Evolutionary conservation across 1,139 yeast species (phyloP), one percentile per base, ranked within the genome.

Genomic region (Candida buenavistaensis): DNA sequence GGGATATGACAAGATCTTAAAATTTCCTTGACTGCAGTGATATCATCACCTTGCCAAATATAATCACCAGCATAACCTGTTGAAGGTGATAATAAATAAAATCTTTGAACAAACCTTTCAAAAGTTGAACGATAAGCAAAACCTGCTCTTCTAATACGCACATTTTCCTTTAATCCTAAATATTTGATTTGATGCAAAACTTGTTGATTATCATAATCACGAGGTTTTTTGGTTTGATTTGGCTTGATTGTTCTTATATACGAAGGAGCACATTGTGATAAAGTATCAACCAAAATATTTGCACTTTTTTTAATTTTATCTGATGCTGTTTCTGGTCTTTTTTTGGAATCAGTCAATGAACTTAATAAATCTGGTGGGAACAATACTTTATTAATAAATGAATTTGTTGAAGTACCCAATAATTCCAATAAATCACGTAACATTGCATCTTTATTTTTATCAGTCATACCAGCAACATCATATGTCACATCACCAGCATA

Each of bases 51-150:
- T 32, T 71, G 69, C 97, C 97, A 94, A 34, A 87, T 90, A 54
- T 86, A 94, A 50, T 94, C 98, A 59, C 99, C 98, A 3, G 98
- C 99, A 62, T 94, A 94, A 4, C 97, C 94, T 23, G 97, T 90
- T 47, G 81, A 78, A 3, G 90, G 79, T 1, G 97, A 89, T 35
- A 94, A 69, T 37, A 94, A 64, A 58, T 88, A 92, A 58, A 94
- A 94, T 52, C 98, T 73, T 62, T 94, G 97, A n/a, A 89, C 97
- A 57, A 94, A 94, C 59, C 90, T 89, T 39, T 92, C 97, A 63
- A 90, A 94, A 0, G 97, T 87, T 45, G 95, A 96, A 64, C 99
- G 82, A 54, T 90, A 92, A 2, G 99, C 98, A 62, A 94, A 94
- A 33, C 99, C 99, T 0, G 99, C 98, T 68, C 98, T 84, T 68